Evolutionary conservation across 164 flowering plant species (phyloP).

Genomic region (Protea cynaroides): DNA sequence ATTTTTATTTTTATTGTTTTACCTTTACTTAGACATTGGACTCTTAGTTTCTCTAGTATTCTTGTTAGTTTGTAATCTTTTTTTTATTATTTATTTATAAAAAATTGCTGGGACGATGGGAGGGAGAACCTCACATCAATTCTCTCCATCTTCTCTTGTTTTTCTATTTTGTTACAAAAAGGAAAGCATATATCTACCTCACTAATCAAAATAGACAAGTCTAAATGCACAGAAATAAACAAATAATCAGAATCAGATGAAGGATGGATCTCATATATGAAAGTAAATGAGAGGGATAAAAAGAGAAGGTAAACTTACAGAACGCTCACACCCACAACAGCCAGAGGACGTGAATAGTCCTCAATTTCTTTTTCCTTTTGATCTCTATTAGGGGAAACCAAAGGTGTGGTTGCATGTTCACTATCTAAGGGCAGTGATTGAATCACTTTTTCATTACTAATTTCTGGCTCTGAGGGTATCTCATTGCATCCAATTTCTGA

Average conservation of each 20-base stretch:
- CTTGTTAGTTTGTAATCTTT: too few species aligned
- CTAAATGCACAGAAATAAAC: neutral
- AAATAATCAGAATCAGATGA: neutral
- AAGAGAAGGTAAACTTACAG: slow-evolving; percentile 48
- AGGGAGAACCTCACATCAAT: too few species aligned
- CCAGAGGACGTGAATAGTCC: slow-evolving; percentile 79
- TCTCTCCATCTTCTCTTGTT: too few species aligned
- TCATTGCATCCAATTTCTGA: slow-evolving; percentile 47
- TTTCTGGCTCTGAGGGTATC: slow-evolving; percentile 22
- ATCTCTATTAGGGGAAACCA: slow-evolving; percentile 13
- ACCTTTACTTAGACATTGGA: too few species aligned
- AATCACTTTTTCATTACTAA: slow-evolving; percentile 15
- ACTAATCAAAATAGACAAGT: too few species aligned
- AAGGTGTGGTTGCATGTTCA: slow-evolving; percentile 17
- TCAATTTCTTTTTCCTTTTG: slow-evolving; percentile 57
- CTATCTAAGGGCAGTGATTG: slow-evolving; percentile 16
- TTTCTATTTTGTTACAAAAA: too few species aligned
- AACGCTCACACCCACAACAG: slow-evolving; percentile 89
- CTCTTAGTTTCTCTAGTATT: too few species aligned
- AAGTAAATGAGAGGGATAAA: neutral
- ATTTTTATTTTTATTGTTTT: too few species aligned
- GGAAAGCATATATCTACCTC: neutral
- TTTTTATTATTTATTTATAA: too few species aligned
- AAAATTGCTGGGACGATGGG: too few species aligned
- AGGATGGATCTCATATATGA: neutral